phyloP scores from a whole-genome alignment of 768 basidiomycete genomes.

The Tephrocybe sp. region DNA sequence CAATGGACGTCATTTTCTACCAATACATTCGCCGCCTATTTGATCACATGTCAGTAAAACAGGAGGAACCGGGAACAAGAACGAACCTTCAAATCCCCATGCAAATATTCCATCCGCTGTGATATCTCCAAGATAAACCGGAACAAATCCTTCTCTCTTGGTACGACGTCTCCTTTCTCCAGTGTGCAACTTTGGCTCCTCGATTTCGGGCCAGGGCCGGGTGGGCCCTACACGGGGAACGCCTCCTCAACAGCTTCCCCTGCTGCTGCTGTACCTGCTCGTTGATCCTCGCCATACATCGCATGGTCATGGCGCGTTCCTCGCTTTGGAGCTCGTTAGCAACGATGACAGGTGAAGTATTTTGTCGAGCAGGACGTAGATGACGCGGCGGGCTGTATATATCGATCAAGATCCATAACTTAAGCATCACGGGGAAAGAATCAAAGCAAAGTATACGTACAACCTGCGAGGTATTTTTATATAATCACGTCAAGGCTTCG shows the following conservation, averaged over 20 bases:
- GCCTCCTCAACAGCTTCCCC: not conserved
- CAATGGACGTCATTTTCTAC: slow-evolving; percentile 67
- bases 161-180: not conserved
- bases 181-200: not conserved
- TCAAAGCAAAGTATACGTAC: too few relatives aligned
- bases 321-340: too few relatives aligned
- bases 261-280: not conserved
- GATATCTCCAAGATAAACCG: slow-evolving; percentile 74
- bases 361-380: too few relatives aligned
- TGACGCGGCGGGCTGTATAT: too few relatives aligned
- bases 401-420: too few relatives aligned
- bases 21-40: slow-evolving; percentile 71
- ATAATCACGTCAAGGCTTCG: too few relatives aligned
- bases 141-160: slow-evolving; percentile 41
- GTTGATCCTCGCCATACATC: slow-evolving; percentile 2
- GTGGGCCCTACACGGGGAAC: slow-evolving; percentile 8
- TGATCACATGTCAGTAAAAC: not conserved
- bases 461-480: too few relatives aligned
- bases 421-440: too few relatives aligned
- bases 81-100: slow-evolving; percentile 80
- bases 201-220: not conserved
- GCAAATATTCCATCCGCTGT: slow-evolving; percentile 81
- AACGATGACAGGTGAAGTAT: too few relatives aligned
- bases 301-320: too few relatives aligned
- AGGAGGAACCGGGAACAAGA: not conserved